Base-by-base conservation (phyloP, 345 rosid species). In the Eutrema heterophyllum region DNA sequence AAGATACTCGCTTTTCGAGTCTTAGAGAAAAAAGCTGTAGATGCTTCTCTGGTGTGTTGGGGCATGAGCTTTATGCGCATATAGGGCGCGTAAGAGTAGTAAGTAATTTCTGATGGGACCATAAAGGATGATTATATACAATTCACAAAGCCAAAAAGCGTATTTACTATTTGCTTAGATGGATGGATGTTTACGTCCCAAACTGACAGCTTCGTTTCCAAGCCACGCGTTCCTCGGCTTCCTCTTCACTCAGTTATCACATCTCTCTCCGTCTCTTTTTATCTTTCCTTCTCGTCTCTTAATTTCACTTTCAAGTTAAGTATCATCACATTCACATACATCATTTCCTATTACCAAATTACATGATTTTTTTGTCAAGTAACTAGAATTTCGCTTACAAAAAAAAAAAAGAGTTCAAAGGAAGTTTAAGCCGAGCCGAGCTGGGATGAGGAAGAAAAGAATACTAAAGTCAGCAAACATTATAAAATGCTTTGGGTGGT, bases 281-380 rank as follows among this genome's bases (percentile, higher is more conserved):
- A 49, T 15, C 16, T 59, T 72, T 51, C 9, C 44, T 30, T 40
- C 54, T 58, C 52, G 51, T 40, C 54, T 58, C 52, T 59, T 49
- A 60, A 58, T 74, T 67, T 74, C 73, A 67, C 73, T 74, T 74
- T 74, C 68, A 74, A 74, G 73, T 67, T 40, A 58, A 74, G 73
- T 59, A 58, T 30, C 15, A 50, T 39, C 57, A 27, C 68, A 49
- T 52, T 24, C 50, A 30, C 33, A 30, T n/a, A 11, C 66, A 15
- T 49, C 51, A 41, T 43, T 62, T 26, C 14, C 38, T 14, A 6
- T 12, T 9, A 43, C 24, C 35, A 39, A 62, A 62, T 27, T 16
- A 38, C 32, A 38, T 36, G 5, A 8, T 16, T 38, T 5, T 36
- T 14, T 43, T 58, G 30, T 36, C 5, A 36, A 16, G 32, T 61